Percentiles rank a stretch among this genome's conserved stretches.
phyloP scores from a whole-genome alignment of 805 yeast species.

The Yarrowia deformans region DNA sequence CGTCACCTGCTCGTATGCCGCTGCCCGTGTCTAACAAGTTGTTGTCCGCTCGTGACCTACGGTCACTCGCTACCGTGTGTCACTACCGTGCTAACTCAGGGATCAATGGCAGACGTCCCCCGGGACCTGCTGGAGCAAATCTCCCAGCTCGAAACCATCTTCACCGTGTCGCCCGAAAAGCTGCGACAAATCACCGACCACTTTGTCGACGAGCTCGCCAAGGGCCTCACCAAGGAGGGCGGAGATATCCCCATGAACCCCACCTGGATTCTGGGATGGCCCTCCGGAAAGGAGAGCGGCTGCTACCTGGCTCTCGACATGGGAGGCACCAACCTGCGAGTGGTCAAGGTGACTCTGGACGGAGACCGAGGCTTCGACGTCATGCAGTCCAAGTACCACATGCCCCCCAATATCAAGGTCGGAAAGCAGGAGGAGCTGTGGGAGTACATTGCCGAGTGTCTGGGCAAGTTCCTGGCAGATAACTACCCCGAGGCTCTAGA shows the following conservation, averaged over 20 bases:
- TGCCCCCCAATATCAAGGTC: constrained; percentile 80
- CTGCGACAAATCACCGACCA: constrained; percentile 74
- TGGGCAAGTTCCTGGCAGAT: constrained; percentile 72
- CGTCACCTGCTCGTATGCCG: too few relatives aligned
- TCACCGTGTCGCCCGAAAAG: constrained; percentile 67
- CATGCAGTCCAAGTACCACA: constrained; percentile 81
- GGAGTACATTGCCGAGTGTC: constrained; percentile 83
- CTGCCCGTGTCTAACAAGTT: too few relatives aligned
- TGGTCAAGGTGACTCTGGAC: constrained; percentile 80
- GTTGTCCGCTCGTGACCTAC: too few relatives aligned
- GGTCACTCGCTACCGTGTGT: too few relatives aligned
- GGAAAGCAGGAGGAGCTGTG: constrained; percentile 80
- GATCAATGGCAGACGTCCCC: constrained; percentile 72
- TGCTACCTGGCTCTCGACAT: constrained; percentile 90
- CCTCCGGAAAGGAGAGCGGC: constrained; percentile 91
- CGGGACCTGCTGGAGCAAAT: constrained; percentile 66
- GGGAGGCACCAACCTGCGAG: constrained; percentile 97
- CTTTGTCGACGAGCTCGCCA: constrained; percentile 78
- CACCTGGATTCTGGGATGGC: constrained; percentile 93
- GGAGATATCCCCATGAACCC: constrained; percentile 97
- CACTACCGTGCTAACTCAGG: constrained; percentile 48
- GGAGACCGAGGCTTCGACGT: constrained; percentile 88
- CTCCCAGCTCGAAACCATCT: constrained; percentile 62
- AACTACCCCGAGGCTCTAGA: constrained; percentile 63
- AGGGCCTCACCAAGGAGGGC: constrained; percentile 74